These are phyloP conservation scores for Pseudevernia furfuracea DNA, from an alignment of 495 filamentous ascomycete genomes.

Conservation along the genomic window DNA sequence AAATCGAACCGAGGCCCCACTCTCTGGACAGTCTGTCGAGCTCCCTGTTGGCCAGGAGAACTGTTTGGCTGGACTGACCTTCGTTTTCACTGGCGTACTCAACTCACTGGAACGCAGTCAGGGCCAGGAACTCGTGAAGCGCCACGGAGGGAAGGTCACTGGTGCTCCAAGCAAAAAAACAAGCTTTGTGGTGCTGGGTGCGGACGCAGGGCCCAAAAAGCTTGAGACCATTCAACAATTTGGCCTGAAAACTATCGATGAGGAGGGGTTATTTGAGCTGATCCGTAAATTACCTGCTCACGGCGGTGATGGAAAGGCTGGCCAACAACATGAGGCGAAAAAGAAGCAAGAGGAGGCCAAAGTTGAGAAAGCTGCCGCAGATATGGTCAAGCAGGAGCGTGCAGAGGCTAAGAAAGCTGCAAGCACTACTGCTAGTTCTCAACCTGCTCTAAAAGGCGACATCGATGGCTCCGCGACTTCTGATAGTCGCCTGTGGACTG, in stretches of 20 bases:
- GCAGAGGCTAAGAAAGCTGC: constrained; percentile 46
- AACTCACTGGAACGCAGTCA: constrained; percentile 75
- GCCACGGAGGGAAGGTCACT: constrained; percentile 87
- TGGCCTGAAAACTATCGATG: constrained; percentile 82
- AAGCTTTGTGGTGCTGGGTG: constrained; percentile 83
- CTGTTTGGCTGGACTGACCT: constrained; percentile 84
- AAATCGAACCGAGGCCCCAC: constrained; percentile 47
- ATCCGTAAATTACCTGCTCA: constrained; percentile 76
- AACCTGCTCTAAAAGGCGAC: constrained; percentile 24
- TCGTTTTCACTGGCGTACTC: constrained; percentile 93
- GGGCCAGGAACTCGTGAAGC: constrained; percentile 78
- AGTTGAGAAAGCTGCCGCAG: constrained; percentile 63
- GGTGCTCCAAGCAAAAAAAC: constrained; percentile 83
- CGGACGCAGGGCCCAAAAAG: constrained; percentile 89
- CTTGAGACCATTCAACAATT: constrained; percentile 73
- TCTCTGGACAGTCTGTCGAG: constrained; percentile 56
- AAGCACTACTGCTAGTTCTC: constrained; percentile 19
- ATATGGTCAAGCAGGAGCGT: constrained; percentile 64
- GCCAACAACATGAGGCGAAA: constrained; percentile 73
- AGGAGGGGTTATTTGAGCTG: constrained; percentile 83
- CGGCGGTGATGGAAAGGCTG: constrained; percentile 82
- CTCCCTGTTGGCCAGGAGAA: constrained; percentile 78
- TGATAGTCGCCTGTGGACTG: constrained; percentile 79
- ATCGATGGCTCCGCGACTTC: constrained; percentile 33
- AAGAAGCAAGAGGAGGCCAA: constrained; percentile 73